Percentiles rank a stretch among this genome's conserved stretches.
phyloP scores from a whole-genome alignment of 805 yeast species.

The Torulaspora franciscae region DNA sequence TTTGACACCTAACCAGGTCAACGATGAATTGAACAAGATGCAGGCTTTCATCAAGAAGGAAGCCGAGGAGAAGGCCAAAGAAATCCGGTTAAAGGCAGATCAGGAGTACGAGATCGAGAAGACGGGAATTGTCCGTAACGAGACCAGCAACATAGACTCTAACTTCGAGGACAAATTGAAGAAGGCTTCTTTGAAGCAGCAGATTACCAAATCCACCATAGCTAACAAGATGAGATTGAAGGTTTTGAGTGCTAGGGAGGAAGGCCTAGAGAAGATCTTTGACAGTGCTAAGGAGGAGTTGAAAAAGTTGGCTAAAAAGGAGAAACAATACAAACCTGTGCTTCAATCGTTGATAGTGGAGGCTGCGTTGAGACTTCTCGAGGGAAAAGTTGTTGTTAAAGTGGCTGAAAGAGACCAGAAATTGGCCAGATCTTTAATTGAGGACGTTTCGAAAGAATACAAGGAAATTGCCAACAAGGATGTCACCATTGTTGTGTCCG shows the following conservation, averaged over 20 bases:
- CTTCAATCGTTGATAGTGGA: slow-evolving; percentile 79
- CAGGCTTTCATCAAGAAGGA: slow-evolving; percentile 98
- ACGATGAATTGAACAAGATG: slow-evolving; percentile 94
- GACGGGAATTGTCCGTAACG: slow-evolving; percentile 89
- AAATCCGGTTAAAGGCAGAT: slow-evolving; percentile 90
- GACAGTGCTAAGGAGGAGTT: slow-evolving; percentile 62
- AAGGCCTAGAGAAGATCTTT: slow-evolving; percentile 68
- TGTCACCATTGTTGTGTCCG: slow-evolving; percentile 53
- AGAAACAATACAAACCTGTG: slow-evolving; percentile 63
- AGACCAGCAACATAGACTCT: slow-evolving; percentile 81
- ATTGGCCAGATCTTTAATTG: slow-evolving; percentile 41
- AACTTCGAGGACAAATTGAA: slow-evolving; percentile 76
- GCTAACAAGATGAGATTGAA: slow-evolving; percentile 93
- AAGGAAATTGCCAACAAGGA: slow-evolving; percentile 56
- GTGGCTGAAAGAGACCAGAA: slow-evolving; percentile 42
- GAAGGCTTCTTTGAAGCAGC: slow-evolving; percentile 89
- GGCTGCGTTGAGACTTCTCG: slow-evolving; percentile 66
- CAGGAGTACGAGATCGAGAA: slow-evolving; percentile 98
- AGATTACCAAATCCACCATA: slow-evolving; percentile 90
- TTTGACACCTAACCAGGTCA: slow-evolving; percentile 56
- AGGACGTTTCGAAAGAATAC: slow-evolving; percentile 58
- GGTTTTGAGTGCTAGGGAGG: slow-evolving; percentile 80
- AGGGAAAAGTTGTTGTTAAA: slow-evolving; percentile 56
- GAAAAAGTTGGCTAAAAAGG: slow-evolving; percentile 47
- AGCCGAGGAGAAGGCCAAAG: slow-evolving; percentile 98